phyloP scores from a whole-genome alignment of 768 basidiomycete genomes.

The Postia placenta region DNA sequence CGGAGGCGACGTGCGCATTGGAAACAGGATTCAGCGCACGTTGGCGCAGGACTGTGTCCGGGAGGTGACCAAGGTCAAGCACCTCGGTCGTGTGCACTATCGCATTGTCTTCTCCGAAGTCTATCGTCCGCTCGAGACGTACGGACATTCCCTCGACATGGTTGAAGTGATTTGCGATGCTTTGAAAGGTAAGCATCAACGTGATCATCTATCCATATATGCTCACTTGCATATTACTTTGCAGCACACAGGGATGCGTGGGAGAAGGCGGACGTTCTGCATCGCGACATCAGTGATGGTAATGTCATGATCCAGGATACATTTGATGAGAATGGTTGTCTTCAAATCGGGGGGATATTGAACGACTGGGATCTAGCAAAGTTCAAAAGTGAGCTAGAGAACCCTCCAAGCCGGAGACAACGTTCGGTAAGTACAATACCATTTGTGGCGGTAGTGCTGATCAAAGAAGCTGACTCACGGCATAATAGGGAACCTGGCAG shows the following conservation, averaged over 20 bases:
- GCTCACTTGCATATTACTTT: not conserved
- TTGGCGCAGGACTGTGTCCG: not conserved
- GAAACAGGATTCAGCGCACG: constrained; percentile 2
- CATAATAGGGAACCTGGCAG: constrained; percentile 19
- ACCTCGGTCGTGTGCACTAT: constrained; percentile 7
- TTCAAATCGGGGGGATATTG: not conserved
- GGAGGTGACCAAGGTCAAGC: not conserved
- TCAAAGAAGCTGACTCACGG: too few species aligned
- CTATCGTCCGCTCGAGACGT: constrained; percentile 1
- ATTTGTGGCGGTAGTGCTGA: too few species aligned
- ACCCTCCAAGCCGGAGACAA: not conserved
- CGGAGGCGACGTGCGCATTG: not conserved
- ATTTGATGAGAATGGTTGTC: not conserved
- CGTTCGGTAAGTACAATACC: not conserved
- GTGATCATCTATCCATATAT: not conserved
- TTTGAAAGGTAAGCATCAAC: not conserved
- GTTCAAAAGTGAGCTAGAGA: not conserved
- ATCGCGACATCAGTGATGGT: constrained; percentile 9
- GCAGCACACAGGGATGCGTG: not conserved
- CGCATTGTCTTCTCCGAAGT: constrained; percentile 9
- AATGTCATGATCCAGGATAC: constrained; percentile 6
- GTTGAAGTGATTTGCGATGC: not conserved
- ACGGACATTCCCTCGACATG: not conserved
- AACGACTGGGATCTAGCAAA: not conserved
- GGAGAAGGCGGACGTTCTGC: not conserved